Evolutionary conservation across 2,329 filamentous ascomycete genomes (phyloP).

Genomic region (Diaporthe sp.): DNA sequence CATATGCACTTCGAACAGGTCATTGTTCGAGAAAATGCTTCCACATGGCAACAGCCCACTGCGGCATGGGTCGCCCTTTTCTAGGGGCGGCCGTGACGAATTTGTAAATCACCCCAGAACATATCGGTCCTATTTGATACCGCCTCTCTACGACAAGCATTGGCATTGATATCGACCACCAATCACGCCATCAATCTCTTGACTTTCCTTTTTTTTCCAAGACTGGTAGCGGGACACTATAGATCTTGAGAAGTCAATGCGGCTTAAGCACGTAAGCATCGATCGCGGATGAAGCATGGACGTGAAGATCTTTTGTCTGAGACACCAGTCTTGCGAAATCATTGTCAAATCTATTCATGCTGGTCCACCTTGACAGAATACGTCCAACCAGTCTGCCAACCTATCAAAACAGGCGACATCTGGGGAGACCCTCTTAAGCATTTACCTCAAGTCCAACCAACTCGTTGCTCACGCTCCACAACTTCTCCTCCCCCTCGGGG

Average conservation of each 20-base stretch:
- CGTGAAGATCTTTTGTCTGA: not conserved
- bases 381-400: not conserved
- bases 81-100: not conserved
- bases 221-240: not conserved
- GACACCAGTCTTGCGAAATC: not conserved
- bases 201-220: not conserved
- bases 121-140: constrained; percentile 1
- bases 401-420: not conserved
- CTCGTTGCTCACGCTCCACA: constrained; percentile 51
- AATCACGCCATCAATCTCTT: not conserved
- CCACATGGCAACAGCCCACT: constrained; percentile 10
- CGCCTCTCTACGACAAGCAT: not conserved
- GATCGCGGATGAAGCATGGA: not conserved
- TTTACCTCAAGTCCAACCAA: constrained; percentile 40
- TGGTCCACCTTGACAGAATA: not conserved
- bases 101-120: not conserved
- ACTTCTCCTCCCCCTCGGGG: constrained; percentile 46
- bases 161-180: not conserved
- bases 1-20: constrained; percentile 1
- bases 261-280: not conserved
- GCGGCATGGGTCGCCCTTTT: not conserved
- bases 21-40: constrained; percentile 14
- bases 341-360: not conserved
- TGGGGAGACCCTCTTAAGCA: not conserved
- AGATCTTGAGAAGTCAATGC: not conserved